Evolutionary conservation across 345 rosid species (phyloP), one percentile per base, ranked within the genome.

Genomic region (Eucalyptus curtisii): DNA sequence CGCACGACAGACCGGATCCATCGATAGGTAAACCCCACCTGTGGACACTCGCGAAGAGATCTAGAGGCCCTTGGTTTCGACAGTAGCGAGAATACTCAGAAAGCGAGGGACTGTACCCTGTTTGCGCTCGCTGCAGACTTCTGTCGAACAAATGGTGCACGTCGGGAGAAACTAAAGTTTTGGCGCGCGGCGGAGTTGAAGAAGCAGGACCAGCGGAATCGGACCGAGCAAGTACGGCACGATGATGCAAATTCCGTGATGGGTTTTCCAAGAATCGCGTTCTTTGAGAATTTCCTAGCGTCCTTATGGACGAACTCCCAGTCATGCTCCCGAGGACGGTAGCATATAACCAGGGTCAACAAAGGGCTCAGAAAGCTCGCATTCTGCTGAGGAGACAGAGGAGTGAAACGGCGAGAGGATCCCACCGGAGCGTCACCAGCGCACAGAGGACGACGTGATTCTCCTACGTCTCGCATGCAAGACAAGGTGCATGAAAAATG

Each of bases 1-100:
- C 95, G 82, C 96, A 96, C 24, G 98, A 96, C 86, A 95, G 91
- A 4, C 92, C 93, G 48, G 94, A 95, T 13, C 95, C 95, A 25
- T 95, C 94, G 47, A 94, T 88, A 8, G 92, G 92, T 30, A 92
- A 68, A 40, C 97, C 96, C 13, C 89, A 92, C 87, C 92, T 91
- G 79, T 87, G 96, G 90, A 95, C 91, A 49, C 88, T 93, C 90
- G 91, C 3, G 88, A 93, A 97, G 90, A 95, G 92, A 50, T 88
- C 90, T 12, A 94, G 89, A 57, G 95, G 97, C 91, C 94, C 93
- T 8, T 64, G 92, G 92, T 92, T 93, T 15, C 92, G 93, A 86
- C 91, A 93, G 5, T 93, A 89, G 8, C 96, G 96, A 61, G 96
- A 94, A 88, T 64, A 91, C 50, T 92, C 90, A 81, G 95, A 95